A percentile compares a stretch with the other conserved stretches of the same genome.
phyloP scores from a whole-genome alignment of 768 basidiomycete species.

The Leccinum broughii region DNA sequence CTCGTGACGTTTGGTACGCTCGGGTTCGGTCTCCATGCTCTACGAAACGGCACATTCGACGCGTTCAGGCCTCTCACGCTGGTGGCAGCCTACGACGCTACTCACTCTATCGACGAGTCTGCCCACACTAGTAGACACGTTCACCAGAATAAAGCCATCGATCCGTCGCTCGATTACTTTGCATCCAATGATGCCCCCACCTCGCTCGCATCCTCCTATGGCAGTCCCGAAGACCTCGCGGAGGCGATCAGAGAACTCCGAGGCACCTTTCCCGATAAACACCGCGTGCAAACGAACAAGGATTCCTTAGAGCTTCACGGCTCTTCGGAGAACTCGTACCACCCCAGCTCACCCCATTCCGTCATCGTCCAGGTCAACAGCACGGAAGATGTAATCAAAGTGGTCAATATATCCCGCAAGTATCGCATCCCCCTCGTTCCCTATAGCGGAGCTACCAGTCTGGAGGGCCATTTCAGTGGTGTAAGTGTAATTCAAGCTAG shows the following conservation, averaged over 20 bases:
- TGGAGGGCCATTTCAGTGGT: conserved; percentile 85
- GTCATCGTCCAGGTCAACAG: conserved; percentile 57
- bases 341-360: conserved; percentile 56
- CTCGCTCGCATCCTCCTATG: conserved; percentile 38
- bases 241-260: conserved; percentile 56
- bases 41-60: conserved; percentile 5
- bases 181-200: background rate
- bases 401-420: conserved; percentile 75
- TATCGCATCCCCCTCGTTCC: conserved; percentile 76
- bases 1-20: conserved; percentile 23
- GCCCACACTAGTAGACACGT: background rate
- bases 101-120: background rate
- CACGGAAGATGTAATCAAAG: conserved; percentile 81
- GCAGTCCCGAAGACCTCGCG: conserved; percentile 45
- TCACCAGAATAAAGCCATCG: conserved; percentile 5
- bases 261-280: conserved; percentile 44
- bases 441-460: conserved; percentile 82
- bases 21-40: conserved; percentile 20
- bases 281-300: conserved; percentile 51
- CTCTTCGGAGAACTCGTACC: conserved; percentile 70
- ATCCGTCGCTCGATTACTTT: background rate
- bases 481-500: conserved; percentile 37
- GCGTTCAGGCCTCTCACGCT: conserved; percentile 9
- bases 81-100: background rate
- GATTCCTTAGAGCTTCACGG: conserved; percentile 56